Conservation (phyloP, 2,329 filamentous ascomycete genomes). For the Nemania sp. region DNA sequence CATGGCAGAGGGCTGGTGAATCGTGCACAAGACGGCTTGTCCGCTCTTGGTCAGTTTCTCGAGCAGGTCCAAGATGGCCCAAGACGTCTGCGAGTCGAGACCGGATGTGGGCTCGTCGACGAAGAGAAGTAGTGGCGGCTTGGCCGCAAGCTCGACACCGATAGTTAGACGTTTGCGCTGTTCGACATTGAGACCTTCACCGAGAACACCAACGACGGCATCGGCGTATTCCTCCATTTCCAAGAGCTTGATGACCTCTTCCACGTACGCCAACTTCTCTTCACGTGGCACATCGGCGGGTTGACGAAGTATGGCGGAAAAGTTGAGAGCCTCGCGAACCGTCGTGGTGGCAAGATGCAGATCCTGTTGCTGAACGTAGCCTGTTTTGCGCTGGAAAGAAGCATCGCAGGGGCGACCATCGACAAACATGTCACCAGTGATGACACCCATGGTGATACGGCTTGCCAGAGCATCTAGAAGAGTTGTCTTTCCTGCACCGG, state of each 20-base stretch:
- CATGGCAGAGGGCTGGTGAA: slow-evolving; percentile 95
- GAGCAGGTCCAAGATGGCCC: slow-evolving; percentile 86
- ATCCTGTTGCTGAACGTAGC: slow-evolving; percentile 93
- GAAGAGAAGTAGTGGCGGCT: slow-evolving; percentile 86
- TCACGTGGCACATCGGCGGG: slow-evolving; percentile 70
- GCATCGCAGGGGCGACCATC: slow-evolving; percentile 69
- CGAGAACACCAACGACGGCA: slow-evolving; percentile 86
- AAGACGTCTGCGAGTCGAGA: slow-evolving; percentile 90
- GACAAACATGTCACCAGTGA: slow-evolving; percentile 79
- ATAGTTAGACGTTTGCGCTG: slow-evolving; percentile 83
- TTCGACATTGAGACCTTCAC: slow-evolving; percentile 78
- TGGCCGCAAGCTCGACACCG: slow-evolving; percentile 93
- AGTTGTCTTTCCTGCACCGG: slow-evolving; percentile 92
- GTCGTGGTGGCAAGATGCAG: slow-evolving; percentile 83
- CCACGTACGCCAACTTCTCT: slow-evolving; percentile 86
- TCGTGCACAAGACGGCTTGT: slow-evolving; percentile 94
- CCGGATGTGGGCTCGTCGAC: slow-evolving; percentile 95
- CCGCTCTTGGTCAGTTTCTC: slow-evolving; percentile 88
- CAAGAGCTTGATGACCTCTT: slow-evolving; percentile 86
- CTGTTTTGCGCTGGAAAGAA: slow-evolving; percentile 89
- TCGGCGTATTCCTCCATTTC: slow-evolving; percentile 92
- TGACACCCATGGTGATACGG: slow-evolving; percentile 85
- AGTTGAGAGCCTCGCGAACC: slow-evolving; percentile 84
- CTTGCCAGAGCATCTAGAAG: slow-evolving; percentile 84
- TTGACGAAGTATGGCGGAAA: slow-evolving; percentile 84